Percentiles rank a stretch among this genome's conserved stretches.
phyloP scores from a whole-genome alignment of 345 rosid genomes.

The Brassica rapa region DNA sequence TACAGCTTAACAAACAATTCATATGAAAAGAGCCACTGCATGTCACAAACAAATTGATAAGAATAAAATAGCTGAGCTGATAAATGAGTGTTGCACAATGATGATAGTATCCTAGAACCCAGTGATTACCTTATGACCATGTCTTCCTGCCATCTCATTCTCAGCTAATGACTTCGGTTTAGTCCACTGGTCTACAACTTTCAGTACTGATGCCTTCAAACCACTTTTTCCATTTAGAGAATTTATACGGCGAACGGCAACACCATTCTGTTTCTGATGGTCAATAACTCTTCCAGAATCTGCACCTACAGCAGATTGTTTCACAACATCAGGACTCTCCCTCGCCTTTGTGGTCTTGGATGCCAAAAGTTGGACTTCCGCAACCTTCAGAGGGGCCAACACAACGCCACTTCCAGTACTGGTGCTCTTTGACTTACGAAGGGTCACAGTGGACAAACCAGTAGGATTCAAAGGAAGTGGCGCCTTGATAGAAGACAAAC shows the following conservation, averaged over 20 bases:
- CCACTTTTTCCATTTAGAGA: constrained; percentile 48
- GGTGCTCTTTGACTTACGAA: constrained; percentile 41
- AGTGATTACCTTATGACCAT: constrained; percentile 61
- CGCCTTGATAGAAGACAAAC: constrained; percentile 19
- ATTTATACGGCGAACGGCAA: constrained; percentile 33
- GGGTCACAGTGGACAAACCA: constrained; percentile 30
- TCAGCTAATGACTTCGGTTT: constrained; percentile 55
- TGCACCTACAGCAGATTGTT: constrained; percentile 40
- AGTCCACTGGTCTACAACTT: constrained; percentile 68
- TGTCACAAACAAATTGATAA: constrained; percentile 31
- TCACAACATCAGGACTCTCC: constrained; percentile 38
- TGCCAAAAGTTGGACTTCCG: constrained; percentile 37
- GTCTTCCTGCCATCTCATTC: constrained; percentile 54
- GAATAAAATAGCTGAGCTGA: constrained; percentile 15
- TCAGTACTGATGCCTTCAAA: constrained; percentile 61
- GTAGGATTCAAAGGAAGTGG: constrained; percentile 24
- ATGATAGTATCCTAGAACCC: constrained; percentile 12
- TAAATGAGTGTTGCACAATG: constrained; percentile 9
- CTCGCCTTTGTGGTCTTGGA: constrained; percentile 38
- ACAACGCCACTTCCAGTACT: constrained; percentile 28
- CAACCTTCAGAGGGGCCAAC: constrained; percentile 43
- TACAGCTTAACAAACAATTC: constrained; percentile 80
- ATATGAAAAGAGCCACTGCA: constrained; percentile 81
- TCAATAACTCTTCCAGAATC: constrained; percentile 45
- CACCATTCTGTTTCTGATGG: constrained; percentile 40